Evolutionary conservation across 192 early-diverging fungal genomes (phyloP).

Genomic region (Backusella mclennaniae): DNA sequence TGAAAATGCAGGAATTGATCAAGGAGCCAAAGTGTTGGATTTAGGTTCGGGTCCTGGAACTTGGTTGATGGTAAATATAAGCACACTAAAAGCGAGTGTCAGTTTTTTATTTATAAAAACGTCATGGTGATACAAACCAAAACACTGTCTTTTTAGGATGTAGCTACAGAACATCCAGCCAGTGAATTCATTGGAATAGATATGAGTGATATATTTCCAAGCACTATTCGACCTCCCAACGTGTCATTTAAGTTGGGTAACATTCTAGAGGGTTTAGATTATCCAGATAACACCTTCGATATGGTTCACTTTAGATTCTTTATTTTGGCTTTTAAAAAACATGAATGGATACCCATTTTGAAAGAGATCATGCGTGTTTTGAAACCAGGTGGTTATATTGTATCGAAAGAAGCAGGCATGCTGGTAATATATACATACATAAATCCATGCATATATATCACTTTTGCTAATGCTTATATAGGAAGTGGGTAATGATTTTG

Average conservation of each 20-base stretch:
- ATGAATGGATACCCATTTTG: slow-evolving; percentile 17
- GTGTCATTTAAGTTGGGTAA: slow-evolving; percentile 19
- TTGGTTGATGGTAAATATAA: slow-evolving; percentile 19
- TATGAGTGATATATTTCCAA: slow-evolving; percentile 17
- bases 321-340: slow-evolving; percentile 3
- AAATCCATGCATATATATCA: background rate
- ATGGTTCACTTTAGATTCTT: slow-evolving; percentile 23
- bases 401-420: slow-evolving; percentile 26
- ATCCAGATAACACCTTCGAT: slow-evolving; percentile 18
- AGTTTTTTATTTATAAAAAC: background rate
- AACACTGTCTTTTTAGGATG: slow-evolving; percentile 6
- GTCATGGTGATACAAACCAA: background rate
- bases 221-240: slow-evolving; percentile 15
- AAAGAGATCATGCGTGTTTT: slow-evolving; percentile 9
- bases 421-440: slow-evolving; percentile 10
- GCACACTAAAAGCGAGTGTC: too few species aligned
- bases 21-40: slow-evolving; percentile 23
- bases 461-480: background rate
- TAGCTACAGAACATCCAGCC: slow-evolving; percentile 25
- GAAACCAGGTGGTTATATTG: slow-evolving; percentile 34
- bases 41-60: slow-evolving; percentile 30
- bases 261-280: slow-evolving; percentile 16
- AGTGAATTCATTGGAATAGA: slow-evolving; percentile 31
- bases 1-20: background rate
- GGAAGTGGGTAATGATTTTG: slow-evolving; percentile 19